These are phyloP conservation scores for Candida fluviatilis DNA, from an alignment of 805 yeast genomes.

Conservation along the genomic window DNA sequence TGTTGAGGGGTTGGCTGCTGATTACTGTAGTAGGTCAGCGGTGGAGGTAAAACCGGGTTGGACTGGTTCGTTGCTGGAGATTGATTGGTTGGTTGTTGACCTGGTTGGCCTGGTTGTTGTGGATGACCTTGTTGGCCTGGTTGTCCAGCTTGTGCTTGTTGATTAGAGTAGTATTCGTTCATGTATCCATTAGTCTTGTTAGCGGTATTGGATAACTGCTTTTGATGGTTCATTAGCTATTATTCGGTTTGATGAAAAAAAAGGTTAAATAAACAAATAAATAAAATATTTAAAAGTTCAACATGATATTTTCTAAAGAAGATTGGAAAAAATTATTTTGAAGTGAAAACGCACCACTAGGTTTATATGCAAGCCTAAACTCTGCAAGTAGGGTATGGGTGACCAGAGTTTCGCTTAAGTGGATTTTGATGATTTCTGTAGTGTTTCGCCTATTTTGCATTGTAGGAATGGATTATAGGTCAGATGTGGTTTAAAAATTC, in stretches of 20 bases:
- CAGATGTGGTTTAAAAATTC: no score
- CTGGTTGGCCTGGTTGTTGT: constrained; percentile 1
- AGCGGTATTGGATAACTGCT: constrained; percentile 3
- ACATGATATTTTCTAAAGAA: not conserved
- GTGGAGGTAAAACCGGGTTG: constrained; percentile 5
- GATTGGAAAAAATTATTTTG: no score
- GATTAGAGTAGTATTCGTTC: constrained; percentile 3
- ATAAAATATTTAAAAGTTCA: not conserved
- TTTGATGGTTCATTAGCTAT: constrained; percentile 2
- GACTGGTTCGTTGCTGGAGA: constrained; percentile 3
- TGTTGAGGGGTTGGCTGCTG: constrained; percentile 4
- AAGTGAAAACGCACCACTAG: no score
- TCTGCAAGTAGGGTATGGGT: no score
- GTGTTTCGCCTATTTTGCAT: no score
- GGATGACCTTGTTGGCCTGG: not conserved
- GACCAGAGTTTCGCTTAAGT: no score
- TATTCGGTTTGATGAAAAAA: no score
- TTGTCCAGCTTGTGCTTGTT: not conserved
- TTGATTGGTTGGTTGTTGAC: not conserved
- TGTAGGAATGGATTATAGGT: no score
- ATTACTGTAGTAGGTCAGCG: constrained; percentile 1
- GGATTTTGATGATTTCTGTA: no score
- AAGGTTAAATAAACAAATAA: not conserved
- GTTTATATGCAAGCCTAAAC: no score
- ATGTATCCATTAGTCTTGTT: constrained; percentile 4